These are phyloP conservation scores for Neurospora sp. DNA, from an alignment of 495 filamentous ascomycete genomes.

Conservation along the genomic window DNA sequence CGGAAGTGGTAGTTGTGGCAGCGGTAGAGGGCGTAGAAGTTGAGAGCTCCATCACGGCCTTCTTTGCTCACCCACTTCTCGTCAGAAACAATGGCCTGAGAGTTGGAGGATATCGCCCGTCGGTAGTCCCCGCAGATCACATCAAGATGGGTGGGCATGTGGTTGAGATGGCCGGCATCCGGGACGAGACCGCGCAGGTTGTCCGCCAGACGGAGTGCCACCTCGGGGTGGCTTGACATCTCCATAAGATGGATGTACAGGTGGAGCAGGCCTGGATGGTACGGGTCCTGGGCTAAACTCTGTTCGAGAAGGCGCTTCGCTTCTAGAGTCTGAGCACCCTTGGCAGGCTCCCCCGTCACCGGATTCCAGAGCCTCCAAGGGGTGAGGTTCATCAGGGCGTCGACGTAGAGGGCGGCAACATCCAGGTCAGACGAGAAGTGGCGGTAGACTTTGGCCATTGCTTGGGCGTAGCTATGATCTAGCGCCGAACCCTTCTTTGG, in stretches of 20 bases:
- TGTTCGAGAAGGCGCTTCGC: constrained; percentile 45
- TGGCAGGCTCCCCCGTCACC: constrained; percentile 42
- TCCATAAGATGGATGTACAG: constrained; percentile 68
- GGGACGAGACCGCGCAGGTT: constrained; percentile 52
- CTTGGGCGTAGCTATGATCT: constrained; percentile 49
- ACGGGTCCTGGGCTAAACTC: constrained; percentile 33
- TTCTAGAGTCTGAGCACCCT: constrained; percentile 46
- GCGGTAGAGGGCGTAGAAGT: constrained; percentile 62
- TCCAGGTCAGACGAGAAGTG: constrained; percentile 48
- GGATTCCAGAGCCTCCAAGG: constrained; percentile 62
- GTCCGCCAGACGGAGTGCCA: constrained; percentile 45
- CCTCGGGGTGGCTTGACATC: constrained; percentile 55
- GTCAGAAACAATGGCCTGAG: constrained; percentile 52
- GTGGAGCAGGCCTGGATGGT: constrained; percentile 58
- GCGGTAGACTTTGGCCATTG: constrained; percentile 48
- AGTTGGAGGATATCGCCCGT: constrained; percentile 49
- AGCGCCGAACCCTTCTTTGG: constrained; percentile 37
- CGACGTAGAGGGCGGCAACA: constrained; percentile 51
- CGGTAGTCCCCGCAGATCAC: constrained; percentile 58
- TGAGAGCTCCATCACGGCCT: constrained; percentile 34
- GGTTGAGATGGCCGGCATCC: constrained; percentile 58
- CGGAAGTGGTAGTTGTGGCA: constrained; percentile 58
- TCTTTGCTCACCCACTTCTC: constrained; percentile 40
- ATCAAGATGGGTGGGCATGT: constrained; percentile 65
- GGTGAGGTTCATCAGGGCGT: constrained; percentile 58